Evolutionary conservation across 495 filamentous ascomycete genomes (phyloP).

Genomic region (Penicillium chermesinum): DNA sequence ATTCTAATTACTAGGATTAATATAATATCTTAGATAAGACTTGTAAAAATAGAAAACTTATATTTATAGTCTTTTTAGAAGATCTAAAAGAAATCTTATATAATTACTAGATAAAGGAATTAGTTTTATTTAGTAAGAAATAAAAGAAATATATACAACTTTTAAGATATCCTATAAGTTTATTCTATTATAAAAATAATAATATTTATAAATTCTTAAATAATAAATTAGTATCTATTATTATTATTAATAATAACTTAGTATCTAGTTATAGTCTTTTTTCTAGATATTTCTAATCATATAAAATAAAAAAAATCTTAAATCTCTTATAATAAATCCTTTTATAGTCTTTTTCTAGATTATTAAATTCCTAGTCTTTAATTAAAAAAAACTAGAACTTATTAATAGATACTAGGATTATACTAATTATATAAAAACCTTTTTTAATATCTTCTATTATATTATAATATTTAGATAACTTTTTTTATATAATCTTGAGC

Average conservation of each 20-base stretch:
- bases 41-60: neutral
- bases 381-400: slow-evolving; percentile 7
- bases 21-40: neutral
- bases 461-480: slow-evolving; percentile 1
- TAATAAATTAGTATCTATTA: neutral
- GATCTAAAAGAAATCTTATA: neutral
- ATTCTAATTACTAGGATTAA: neutral
- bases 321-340: too few species aligned
- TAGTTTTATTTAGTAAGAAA: neutral
- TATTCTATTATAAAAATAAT: too few species aligned
- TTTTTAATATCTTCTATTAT: slow-evolving; percentile 1
- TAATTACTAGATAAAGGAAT: neutral
- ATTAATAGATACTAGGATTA: slow-evolving; percentile 2
- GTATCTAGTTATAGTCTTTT: neutral
- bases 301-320: too few species aligned
- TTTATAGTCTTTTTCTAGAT: too few species aligned
- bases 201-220: too few species aligned
- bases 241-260: neutral
- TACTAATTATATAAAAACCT: slow-evolving; percentile 4
- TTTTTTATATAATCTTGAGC: neutral
- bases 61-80: too few species aligned
- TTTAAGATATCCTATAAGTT: too few species aligned
- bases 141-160: too few species aligned
- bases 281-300: too few species aligned
- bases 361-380: slow-evolving; percentile 4